These are phyloP conservation scores for Pythium apleroticum DNA, from an alignment of 352 stramenopile species.

Conservation along the genomic window DNA sequence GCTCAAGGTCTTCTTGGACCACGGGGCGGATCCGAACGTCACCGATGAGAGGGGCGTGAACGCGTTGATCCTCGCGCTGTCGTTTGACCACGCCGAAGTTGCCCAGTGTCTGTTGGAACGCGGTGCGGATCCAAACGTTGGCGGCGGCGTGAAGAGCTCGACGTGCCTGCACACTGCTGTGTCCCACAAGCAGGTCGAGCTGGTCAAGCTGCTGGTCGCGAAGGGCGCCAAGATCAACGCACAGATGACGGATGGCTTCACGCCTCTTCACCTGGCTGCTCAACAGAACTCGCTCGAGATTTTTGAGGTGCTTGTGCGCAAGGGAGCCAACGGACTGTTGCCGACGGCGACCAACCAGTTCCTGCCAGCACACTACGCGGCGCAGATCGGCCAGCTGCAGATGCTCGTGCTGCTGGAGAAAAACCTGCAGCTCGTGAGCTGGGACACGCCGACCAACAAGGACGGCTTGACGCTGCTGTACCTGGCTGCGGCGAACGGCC, in stretches of 20 bases:
- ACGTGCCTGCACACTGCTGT: constrained; percentile 32
- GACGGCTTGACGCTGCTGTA: constrained; percentile 29
- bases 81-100: constrained; percentile 26
- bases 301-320: constrained; percentile 23
- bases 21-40: constrained; percentile 50
- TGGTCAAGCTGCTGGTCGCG: constrained; percentile 23
- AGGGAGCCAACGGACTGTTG: constrained; percentile 23
- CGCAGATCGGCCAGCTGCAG: constrained; percentile 24
- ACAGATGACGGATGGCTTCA: constrained; percentile 33
- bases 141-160: constrained; percentile 25
- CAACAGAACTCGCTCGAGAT: constrained; percentile 25
- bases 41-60: constrained; percentile 64
- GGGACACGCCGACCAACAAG: constrained; percentile 26
- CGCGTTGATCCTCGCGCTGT: constrained; percentile 36
- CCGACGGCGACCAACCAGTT: constrained; percentile 26
- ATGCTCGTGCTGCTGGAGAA: constrained; percentile 27
- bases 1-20: constrained; percentile 33
- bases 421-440: constrained; percentile 27
- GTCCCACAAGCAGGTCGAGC: constrained; percentile 26
- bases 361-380: constrained; percentile 27
- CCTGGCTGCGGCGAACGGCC: constrained; percentile 26
- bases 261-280: constrained; percentile 27
- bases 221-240: constrained; percentile 28
- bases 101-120: constrained; percentile 26
- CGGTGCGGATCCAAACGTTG: constrained; percentile 28